These are phyloP conservation scores for Zea mays DNA, from an alignment of 176 grass and related monocot species.

Conservation along the genomic window Zm-B73-REFERENCE-NAM-5.0 NC_050105.1:81347501-81348000, in stretches of 20 bases:
- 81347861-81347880: conserved; percentile 60
- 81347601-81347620: conserved; percentile 69
- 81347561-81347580: conserved; percentile 64
- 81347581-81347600: conserved; percentile 66
- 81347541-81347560: conserved; percentile 82
- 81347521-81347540: conserved; percentile 70
- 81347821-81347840: conserved; percentile 91
- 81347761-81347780: conserved; percentile 90
- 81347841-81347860: conserved; percentile 64
- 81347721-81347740: conserved; percentile 87
- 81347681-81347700: conserved; percentile 82
- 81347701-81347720: conserved; percentile 87
- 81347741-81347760: conserved; percentile 99
- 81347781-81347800: conserved; percentile 99
- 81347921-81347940: conserved; percentile 97
- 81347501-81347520: conserved; percentile 55
- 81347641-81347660: not conserved
- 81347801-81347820: conserved; percentile 85
- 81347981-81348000: conserved; percentile 71
- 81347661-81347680: conserved; percentile 32
- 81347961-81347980: conserved; percentile 64
- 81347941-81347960: conserved; percentile 57
- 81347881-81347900: conserved; percentile 65
- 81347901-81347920: conserved; percentile 67
- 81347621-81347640: conserved; percentile 46